These are phyloP conservation scores for peach (Prunus persica) DNA, from an alignment of 306 rosid genomes.

Conservation along the genomic window Prunus_persica_NCBIv2 NC_034011.1:23032501-23033000, in stretches of 20 bases:
- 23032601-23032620: neutral
- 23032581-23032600: neutral
- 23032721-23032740: neutral
- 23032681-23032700: neutral
- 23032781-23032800: neutral
- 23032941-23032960: neutral
- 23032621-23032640: neutral
- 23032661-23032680: neutral
- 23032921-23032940: constrained; percentile 3
- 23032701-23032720: neutral
- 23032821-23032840: neutral
- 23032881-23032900: neutral
- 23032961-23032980: neutral
- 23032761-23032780: neutral
- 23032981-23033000: neutral
- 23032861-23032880: neutral
- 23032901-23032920: neutral
- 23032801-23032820: neutral
- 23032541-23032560: neutral
- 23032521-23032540: neutral
- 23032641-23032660: neutral
- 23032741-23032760: neutral
- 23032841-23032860: neutral
- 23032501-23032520: neutral
- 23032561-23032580: neutral